Evolutionary conservation across 257 asterid species (phyloP).

Genomic region (Solanum arcanum): DNA sequence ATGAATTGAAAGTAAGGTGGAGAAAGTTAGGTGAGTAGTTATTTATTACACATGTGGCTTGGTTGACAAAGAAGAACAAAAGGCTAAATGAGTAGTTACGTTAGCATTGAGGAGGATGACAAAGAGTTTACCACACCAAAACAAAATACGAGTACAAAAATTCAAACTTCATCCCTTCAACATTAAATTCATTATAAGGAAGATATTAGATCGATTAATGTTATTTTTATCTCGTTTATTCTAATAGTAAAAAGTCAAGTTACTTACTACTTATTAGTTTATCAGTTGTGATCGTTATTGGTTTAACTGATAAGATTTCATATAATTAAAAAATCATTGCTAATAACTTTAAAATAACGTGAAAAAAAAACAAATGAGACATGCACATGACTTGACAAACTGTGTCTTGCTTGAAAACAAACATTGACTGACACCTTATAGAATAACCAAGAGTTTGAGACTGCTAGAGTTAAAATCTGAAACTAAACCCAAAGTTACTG

Average conservation of each 20-base stretch:
- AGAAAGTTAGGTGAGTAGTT: slow-evolving; percentile 4
- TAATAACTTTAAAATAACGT: background rate
- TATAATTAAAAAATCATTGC: too few species aligned
- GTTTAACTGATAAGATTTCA: too few species aligned
- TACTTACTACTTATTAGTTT: background rate
- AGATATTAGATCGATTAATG: too few species aligned
- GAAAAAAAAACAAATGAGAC: background rate
- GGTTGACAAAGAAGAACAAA: slow-evolving; percentile 10
- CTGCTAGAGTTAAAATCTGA: too few species aligned
- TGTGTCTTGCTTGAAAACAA: background rate
- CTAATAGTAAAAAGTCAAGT: too few species aligned
- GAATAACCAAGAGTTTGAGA: background rate
- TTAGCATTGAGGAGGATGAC: background rate
- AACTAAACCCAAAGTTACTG: background rate
- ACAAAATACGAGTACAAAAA: background rate
- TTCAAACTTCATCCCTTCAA: background rate
- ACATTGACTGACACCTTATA: background rate
- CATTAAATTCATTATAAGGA: background rate
- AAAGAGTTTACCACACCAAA: background rate
- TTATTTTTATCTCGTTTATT: too few species aligned
- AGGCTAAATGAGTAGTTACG: background rate
- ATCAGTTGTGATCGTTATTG: too few species aligned
- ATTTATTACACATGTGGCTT: background rate
- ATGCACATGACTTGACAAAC: too few species aligned
- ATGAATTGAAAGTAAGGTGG: background rate